Percentiles rank a stretch among this genome's conserved stretches.
Evolutionary conservation across 148 eudicot genomes (phyloP).

Genomic region (Cornus kousa): DNA sequence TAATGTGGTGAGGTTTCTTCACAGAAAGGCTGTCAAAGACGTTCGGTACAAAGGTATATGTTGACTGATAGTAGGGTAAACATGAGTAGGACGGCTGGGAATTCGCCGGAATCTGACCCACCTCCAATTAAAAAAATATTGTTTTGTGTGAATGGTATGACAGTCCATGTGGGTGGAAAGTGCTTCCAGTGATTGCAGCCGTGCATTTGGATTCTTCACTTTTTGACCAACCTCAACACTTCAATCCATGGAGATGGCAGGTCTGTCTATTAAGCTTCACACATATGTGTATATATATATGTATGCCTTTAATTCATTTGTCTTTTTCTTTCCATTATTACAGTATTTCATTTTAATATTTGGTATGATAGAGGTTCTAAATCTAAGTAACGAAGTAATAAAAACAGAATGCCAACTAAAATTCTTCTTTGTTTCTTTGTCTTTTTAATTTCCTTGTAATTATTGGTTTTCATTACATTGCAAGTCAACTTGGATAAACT

Average conservation of each 20-base stretch:
- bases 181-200: slow-evolving; percentile 91
- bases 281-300: too few species aligned
- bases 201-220: slow-evolving; percentile 88
- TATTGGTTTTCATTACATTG: too few species aligned
- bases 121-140: background rate
- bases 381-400: too few species aligned
- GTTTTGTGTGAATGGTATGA: slow-evolving; percentile 60
- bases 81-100: background rate
- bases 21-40: slow-evolving; percentile 83
- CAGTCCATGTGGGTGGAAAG: slow-evolving; percentile 99
- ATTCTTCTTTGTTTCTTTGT: too few species aligned
- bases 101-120: slow-evolving; percentile 11
- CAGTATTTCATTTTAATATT: too few species aligned
- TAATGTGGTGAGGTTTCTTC: slow-evolving; percentile 92
- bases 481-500: too few species aligned
- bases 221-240: slow-evolving; percentile 75
- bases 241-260: slow-evolving; percentile 99
- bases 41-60: slow-evolving; percentile 85
- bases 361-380: too few species aligned
- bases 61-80: background rate
- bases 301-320: too few species aligned
- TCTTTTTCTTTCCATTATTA: too few species aligned
- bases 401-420: too few species aligned
- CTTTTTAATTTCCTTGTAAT: too few species aligned
- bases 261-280: slow-evolving; percentile 22